Conservation (phyloP, 2,329 filamentous ascomycete species). For the Sporothrix mexicana region DNA sequence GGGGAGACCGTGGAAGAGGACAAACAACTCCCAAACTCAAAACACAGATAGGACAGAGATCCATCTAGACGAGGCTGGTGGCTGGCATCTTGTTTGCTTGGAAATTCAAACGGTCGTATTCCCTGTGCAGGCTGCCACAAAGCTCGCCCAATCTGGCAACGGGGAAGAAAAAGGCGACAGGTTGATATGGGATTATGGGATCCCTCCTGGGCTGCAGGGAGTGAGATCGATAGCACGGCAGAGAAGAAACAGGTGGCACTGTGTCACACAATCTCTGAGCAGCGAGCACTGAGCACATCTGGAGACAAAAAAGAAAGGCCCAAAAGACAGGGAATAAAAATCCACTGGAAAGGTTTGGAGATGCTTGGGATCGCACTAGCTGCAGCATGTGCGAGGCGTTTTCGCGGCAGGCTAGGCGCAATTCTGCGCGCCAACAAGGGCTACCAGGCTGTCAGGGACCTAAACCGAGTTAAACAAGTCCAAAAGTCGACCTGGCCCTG, state of each 20-base stretch:
- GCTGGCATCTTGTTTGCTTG: background rate
- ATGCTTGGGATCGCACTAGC: conserved; percentile 12
- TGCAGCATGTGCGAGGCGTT: conserved; percentile 33
- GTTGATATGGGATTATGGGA: background rate
- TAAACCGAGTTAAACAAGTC: too few relatives aligned
- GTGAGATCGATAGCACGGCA: conserved; percentile 10
- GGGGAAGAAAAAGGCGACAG: conserved; percentile 25
- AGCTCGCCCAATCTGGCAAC: conserved; percentile 27
- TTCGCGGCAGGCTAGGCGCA: conserved; percentile 33
- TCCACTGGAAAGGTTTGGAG: background rate
- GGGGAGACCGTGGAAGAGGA: background rate
- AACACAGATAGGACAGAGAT: background rate
- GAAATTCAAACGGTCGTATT: conserved; percentile 15
- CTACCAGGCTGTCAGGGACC: conserved; percentile 15
- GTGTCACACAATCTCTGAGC: background rate
- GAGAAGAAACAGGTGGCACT: background rate
- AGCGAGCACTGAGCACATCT: background rate
- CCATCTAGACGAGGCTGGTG: conserved; percentile 16
- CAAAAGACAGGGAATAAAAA: too few relatives aligned
- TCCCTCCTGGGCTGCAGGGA: conserved; percentile 20
- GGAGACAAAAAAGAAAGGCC: background rate
- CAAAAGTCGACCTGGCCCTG: too few relatives aligned
- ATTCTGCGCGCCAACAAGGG: conserved; percentile 11
- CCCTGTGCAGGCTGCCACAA: background rate
- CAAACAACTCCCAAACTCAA: background rate